Base-by-base conservation (phyloP, 371 early-diverging fungal species). In the Globomyces sp. region DNA sequence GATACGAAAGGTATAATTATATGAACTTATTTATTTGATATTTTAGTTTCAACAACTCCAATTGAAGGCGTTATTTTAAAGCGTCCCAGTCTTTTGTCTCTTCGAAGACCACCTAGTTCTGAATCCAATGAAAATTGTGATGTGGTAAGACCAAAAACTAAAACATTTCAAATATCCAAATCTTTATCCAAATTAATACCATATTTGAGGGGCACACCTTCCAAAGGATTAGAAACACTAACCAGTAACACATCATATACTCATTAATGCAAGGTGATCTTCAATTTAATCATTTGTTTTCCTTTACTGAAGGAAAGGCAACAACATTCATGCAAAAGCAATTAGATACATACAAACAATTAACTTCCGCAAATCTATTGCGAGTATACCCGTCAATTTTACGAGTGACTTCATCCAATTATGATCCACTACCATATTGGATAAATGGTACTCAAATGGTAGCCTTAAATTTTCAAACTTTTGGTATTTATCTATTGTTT, bases 381-480 rank as follows among this genome's bases (percentile, higher is more conserved):
- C 80, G 94, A 9, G 77, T 90, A 4, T 93, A 92, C 66, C 94
- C 94, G 42, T 79, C 83, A 11, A 84, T 85, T 10, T 80, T 85
- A 65, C 82, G 91, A 13, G 74, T 93, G 62, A 85, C 76, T 58
- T 89, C 89, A 13, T 80, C 86, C 51, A 93, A 93, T 74, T 87
- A 79, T 67, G 88, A 91, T 68, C 94, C 94, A 0, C 74, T 88
- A 37, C 76, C 80, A 3, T 85, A 88, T 68, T 93, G 94, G 94
- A 40, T 39, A 3, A 89, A 88, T 4, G 94, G 93, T 1, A 78
- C 78, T 43, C 93, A 93, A 75, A 76, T 93, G 79, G 94, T 92
- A 2, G 93, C 94, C 0, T 72, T 93, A 67, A 93, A 93, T 77
- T 90, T 80, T 63, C 93, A 93, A 67, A 90, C 84, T 4, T 77